Evolutionary conservation across 306 rosid species (phyloP).

Genomic region (Lablab purpureus): DNA sequence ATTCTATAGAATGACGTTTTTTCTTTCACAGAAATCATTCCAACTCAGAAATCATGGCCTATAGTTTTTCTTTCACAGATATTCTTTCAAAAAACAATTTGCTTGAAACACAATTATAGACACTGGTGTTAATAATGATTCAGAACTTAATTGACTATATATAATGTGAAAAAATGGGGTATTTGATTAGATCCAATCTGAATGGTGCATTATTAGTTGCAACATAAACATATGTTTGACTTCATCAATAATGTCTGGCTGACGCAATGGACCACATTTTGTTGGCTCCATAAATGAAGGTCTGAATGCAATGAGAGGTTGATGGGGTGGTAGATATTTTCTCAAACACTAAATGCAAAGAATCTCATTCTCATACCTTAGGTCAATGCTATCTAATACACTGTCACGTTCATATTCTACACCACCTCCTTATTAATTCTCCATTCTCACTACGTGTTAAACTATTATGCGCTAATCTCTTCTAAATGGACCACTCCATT

Average conservation of each 20-base stretch:
- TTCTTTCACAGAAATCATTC: constrained; percentile 51
- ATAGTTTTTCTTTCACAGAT: no score
- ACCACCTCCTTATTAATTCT: neutral
- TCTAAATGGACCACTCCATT: neutral
- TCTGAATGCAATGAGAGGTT: neutral
- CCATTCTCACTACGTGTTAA: neutral
- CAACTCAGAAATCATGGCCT: constrained; percentile 42
- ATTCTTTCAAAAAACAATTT: no score
- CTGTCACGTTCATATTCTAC: neutral
- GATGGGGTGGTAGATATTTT: constrained; percentile 23
- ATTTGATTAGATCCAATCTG: no score
- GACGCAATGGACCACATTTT: constrained; percentile 32
- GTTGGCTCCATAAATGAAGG: constrained; percentile 16
- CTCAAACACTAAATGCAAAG: neutral
- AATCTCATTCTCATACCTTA: neutral
- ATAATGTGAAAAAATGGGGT: no score
- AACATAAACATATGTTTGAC: neutral
- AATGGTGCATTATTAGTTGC: neutral
- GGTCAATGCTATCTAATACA: neutral
- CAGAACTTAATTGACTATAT: no score
- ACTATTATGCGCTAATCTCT: neutral
- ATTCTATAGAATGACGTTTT: neutral
- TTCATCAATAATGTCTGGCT: neutral
- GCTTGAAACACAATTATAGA: no score
- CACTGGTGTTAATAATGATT: no score